Evolutionary conservation across 2,329 filamentous ascomycete species (phyloP).

Genomic region (Talaromyces sp.): DNA sequence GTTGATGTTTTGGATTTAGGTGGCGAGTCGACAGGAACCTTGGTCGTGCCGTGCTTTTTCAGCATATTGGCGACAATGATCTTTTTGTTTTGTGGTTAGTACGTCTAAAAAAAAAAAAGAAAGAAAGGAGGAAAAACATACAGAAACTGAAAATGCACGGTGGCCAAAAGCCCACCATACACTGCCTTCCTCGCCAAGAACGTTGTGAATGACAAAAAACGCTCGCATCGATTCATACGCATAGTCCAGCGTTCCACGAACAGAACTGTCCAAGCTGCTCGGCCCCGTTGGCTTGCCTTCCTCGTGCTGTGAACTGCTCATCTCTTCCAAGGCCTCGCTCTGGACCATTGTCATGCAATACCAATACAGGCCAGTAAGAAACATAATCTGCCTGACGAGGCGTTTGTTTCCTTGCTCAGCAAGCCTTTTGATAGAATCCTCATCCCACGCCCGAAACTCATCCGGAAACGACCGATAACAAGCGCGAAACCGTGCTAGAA

Average conservation of each 20-base stretch:
- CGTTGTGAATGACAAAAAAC: conserved; percentile 9
- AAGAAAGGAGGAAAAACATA: background rate
- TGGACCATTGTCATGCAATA: conserved; percentile 11
- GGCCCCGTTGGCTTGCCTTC: background rate
- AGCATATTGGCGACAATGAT: conserved; percentile 8
- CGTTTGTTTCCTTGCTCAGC: conserved; percentile 7
- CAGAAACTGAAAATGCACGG: conserved; percentile 11
- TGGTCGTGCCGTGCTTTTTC: conserved; percentile 1
- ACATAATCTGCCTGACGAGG: conserved; percentile 11
- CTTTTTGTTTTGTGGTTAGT: background rate
- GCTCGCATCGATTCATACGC: conserved; percentile 11
- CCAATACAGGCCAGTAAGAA: conserved; percentile 11
- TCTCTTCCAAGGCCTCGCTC: conserved; percentile 10
- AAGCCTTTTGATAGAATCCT: background rate
- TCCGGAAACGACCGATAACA: conserved; percentile 12
- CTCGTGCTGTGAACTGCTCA: background rate
- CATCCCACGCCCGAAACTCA: conserved; percentile 11
- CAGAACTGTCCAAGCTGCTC: conserved; percentile 1
- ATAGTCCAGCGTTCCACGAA: conserved; percentile 8
- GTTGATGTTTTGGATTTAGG: background rate
- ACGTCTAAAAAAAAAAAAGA: background rate
- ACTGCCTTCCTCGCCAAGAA: conserved; percentile 10
- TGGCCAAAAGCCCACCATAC: conserved; percentile 13
- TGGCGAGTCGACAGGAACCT: background rate
- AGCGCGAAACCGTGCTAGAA: conserved; percentile 7